These are phyloP conservation scores for Carex pumila DNA, from an alignment of 176 grass and related monocot species.

Conservation along the genomic window DNA sequence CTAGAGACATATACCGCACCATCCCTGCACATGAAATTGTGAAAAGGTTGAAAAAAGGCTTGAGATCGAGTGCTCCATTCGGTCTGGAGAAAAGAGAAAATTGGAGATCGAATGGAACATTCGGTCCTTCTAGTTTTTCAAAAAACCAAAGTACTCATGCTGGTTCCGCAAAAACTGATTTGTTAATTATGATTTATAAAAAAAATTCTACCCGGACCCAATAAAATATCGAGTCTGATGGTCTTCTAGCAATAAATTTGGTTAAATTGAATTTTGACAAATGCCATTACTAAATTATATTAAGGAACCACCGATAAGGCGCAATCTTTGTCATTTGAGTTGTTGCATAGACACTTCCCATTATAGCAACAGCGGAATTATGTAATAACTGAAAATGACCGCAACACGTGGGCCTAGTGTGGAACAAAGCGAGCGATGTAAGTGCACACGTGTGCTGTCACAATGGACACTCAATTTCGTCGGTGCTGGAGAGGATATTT, in stretches of 20 bases:
- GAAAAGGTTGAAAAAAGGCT: no score
- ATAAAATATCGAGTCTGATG: not conserved
- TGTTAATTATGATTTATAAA: no score
- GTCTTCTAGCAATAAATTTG: not conserved
- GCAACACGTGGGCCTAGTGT: not conserved
- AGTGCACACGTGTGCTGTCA: constrained; percentile 1
- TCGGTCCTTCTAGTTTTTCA: no score
- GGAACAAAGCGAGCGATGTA: not conserved
- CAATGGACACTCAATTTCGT: not conserved
- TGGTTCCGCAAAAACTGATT: no score
- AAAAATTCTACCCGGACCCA: no score
- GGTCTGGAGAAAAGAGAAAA: no score
- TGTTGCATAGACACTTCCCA: not conserved
- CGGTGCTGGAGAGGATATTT: not conserved
- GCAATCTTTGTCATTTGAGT: not conserved
- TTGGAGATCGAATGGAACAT: no score
- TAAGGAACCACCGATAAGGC: not conserved
- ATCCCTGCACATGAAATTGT: no score
- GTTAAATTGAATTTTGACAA: not conserved
- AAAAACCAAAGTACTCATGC: no score
- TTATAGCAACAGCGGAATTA: not conserved
- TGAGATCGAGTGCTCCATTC: no score
- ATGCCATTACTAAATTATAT: not conserved
- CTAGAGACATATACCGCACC: no score
- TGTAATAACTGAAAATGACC: not conserved